Base-by-base conservation (phyloP, 305 asterid genomes). In the Petunia hybrid region DNA sequence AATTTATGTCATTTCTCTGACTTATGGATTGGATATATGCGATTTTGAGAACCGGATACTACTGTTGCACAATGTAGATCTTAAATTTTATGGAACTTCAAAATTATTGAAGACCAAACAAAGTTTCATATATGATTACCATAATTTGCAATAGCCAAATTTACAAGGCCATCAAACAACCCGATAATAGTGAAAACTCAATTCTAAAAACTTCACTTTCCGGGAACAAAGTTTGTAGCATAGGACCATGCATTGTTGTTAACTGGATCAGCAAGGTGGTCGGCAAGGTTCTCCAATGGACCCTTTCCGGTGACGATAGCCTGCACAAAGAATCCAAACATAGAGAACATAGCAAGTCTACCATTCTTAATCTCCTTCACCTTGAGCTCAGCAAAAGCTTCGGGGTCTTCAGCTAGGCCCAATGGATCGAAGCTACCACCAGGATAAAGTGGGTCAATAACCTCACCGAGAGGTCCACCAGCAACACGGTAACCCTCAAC, bases 311-410 rank as follows among this genome's bases (percentile, higher is more conserved):
- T 80, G 13, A 80, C 82, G 1, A 80, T 80, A 6, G 82, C 82
- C 9, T 80, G 78, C 16, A 80, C 82, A 31, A 80, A 80, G 78
- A 66, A 80, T 56, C 82, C 82, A 12, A 80, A 80, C 82, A 80
- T 80, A 13, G 82, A 80, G 61, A 68, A 80, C 82, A 80, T 80
- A 1, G 82, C 82, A 5, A 80, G 46, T 67, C 84, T 82, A 3
- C 84, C 84, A 42, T 82, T 82, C 84, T 82, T 82, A 53, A 82
- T 16, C 66, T 82, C 84, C 78, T 82, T 82, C 10, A 82, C 84
- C 78, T 82, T 82, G 5, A 82, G 84, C 64, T 82, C 84, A 41
- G 81, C 84, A n/a, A 82, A 82, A 1, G 84, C 84, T 77, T 82
- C 84, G 1, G 84, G 84, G 45, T 82, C 84, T 0, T 82, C 84